Evolutionary conservation across 345 rosid species (phyloP).

Genomic region (Gossypium turneri): DNA sequence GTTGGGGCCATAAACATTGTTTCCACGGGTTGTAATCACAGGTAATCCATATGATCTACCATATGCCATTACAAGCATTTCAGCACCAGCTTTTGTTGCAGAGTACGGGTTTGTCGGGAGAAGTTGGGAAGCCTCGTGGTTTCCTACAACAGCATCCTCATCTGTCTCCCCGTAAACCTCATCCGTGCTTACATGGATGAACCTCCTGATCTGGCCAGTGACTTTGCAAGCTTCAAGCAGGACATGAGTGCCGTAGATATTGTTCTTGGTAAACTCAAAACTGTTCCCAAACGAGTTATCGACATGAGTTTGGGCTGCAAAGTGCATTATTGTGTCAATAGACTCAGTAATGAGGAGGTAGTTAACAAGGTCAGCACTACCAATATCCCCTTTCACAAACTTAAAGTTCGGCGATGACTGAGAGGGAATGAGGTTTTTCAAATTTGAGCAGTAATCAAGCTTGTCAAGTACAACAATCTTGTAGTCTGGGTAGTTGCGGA

Average conservation of each 20-base stretch:
- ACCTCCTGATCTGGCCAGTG: slow-evolving; percentile 82
- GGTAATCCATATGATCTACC: slow-evolving; percentile 88
- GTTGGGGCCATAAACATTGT: slow-evolving; percentile 85
- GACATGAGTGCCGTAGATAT: slow-evolving; percentile 83
- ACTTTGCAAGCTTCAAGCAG: slow-evolving; percentile 90
- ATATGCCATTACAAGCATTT: slow-evolving; percentile 96
- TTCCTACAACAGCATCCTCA: slow-evolving; percentile 90
- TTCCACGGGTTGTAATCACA: slow-evolving; percentile 89
- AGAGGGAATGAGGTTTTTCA: slow-evolving; percentile 69
- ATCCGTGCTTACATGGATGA: slow-evolving; percentile 89
- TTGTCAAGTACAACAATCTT: slow-evolving; percentile 87
- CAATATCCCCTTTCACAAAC: slow-evolving; percentile 87
- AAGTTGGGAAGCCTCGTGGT: slow-evolving; percentile 91
- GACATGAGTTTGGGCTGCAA: slow-evolving; percentile 88
- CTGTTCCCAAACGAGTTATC: slow-evolving; percentile 90
- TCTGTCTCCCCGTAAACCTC: slow-evolving; percentile 92
- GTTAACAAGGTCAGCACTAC: slow-evolving; percentile 85
- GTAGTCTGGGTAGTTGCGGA: slow-evolving; percentile 71
- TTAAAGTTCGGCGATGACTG: slow-evolving; percentile 64
- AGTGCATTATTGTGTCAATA: slow-evolving; percentile 92
- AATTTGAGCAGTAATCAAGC: slow-evolving; percentile 84
- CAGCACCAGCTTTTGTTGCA: slow-evolving; percentile 87
- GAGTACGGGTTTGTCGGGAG: slow-evolving; percentile 92
- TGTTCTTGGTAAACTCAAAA: slow-evolving; percentile 89
- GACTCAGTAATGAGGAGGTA: slow-evolving; percentile 78